Evolutionary conservation across 805 yeast genomes (phyloP), one percentile per base, ranked within the genome.

Genomic region (Wickerhamomyces chaumierensis): DNA sequence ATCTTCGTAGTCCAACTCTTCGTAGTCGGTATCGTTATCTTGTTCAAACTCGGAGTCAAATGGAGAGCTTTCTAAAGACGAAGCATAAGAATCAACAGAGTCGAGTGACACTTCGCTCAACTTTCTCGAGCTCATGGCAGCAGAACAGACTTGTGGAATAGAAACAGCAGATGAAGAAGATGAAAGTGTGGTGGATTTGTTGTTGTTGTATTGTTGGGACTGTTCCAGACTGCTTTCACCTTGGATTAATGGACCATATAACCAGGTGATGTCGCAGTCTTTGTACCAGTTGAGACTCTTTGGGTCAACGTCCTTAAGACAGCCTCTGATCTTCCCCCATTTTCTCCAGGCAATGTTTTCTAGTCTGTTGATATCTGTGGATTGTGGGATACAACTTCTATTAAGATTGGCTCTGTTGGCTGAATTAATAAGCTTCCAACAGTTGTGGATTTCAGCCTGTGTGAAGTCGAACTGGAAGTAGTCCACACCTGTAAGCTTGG

Each of bases 291-390:
- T 88, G 39, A 90, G 80, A 21, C 70, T 69, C 45, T 84, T 81
- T 2, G 98, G 97, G 19, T 86, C 71, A 9, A 86, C 75, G 12
- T 75, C 66, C 21, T 63, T 56, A 35, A 78, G 60, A 20, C 75
- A 66, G 46, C 73, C 70, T 48, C 81, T 72, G 37, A 83, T 69
- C 60, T 88, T 87, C 13, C 90, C 81, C 96, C 96, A 90, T 16
- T 95, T 86, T 54, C 97, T 71, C 96, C 96, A 90, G 36, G 84
- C 70, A 14, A 95, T 90, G 52, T 83, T 83, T 53, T 83, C 88
- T 34, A 83, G 63, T 36, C 94, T 61, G 23, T 54, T 44, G 28
- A 62, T 45, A 39, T 63, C 61, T 45, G 51, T 61, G 47, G 47
- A 61, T 52, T 27, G 53, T 39, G 45, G 68, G 49, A 48, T 66